Conservation (phyloP, 129 eudicot species). For the Erigeron canadensis region DNA sequence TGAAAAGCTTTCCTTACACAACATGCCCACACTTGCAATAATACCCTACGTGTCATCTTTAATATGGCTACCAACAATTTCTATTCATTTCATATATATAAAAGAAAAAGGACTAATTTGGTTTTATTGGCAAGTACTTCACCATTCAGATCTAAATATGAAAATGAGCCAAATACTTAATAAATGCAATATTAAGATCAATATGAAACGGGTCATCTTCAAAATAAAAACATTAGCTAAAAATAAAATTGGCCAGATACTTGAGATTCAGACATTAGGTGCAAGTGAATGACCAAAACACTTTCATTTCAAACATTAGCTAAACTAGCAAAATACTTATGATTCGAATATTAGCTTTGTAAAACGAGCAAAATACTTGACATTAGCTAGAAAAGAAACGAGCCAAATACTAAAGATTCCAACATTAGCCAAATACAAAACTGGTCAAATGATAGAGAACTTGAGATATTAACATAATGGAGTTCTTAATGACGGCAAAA, state of each 20-base stretch:
- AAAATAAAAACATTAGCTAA: too few species aligned
- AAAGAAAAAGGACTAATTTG: not conserved
- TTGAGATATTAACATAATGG: conserved; percentile 11
- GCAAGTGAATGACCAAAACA: too few species aligned
- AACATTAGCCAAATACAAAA: not conserved
- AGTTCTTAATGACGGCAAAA: conserved; percentile 14
- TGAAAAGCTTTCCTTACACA: not conserved
- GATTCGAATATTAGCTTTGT: too few species aligned
- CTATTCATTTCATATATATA: not conserved
- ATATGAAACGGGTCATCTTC: too few species aligned
- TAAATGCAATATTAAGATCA: too few species aligned
- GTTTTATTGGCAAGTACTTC: too few species aligned
- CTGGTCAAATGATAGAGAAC: not conserved
- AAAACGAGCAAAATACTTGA: not conserved
- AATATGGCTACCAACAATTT: conserved; percentile 4
- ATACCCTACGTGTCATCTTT: conserved; percentile 10
- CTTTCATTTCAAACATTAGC: too few species aligned
- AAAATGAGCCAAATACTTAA: too few species aligned
- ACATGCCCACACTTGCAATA: conserved; percentile 16
- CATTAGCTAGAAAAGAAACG: not conserved
- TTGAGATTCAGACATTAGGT: too few species aligned
- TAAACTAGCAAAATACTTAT: too few species aligned
- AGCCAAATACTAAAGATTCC: not conserved
- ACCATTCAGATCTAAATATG: too few species aligned
- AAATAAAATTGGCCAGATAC: not conserved